Evolutionary conservation across 805 yeast genomes (phyloP), one percentile per base, ranked within the genome.

Genomic region (Cephaloascus albidus): DNA sequence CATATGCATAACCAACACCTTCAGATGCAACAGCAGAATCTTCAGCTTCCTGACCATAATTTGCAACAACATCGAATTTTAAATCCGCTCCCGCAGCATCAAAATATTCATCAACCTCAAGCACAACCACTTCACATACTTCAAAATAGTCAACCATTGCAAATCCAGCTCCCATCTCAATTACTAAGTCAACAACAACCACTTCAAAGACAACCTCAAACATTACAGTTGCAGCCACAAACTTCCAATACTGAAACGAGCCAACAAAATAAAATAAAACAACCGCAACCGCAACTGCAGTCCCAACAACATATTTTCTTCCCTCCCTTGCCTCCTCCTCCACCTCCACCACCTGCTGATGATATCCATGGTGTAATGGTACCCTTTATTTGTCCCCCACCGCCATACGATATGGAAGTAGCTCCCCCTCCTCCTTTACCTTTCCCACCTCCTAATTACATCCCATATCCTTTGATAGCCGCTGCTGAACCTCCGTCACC

Each of bases 381-480:
- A 6, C 72, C 72, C 10, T 65, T 66, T 42, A 61, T 66, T 4
- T 66, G 49, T 43, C 72, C 72, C 2, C 63, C 69, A 10, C 65
- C 70, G 3, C 71, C 71, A 3, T 43, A 54, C 4, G 46, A 64
- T 10, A 45, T 31, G 52, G 62, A 19, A 66, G 12, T 23, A 8
- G 10, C 28, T 8, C n/a, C n/a, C n/a, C 28, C 28, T 8, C 28
- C 70, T 4, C 72, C 72, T 8, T 53, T 66, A 26, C 71, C 72
- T 14, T 66, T 66, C 36, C 71, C 72, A 4, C 72, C 71, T 2
- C 55, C 58, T n/a, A 56, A 61, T 39, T 66, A 55, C 51, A 66
- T 66, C 71, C 69, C 72, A 4, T 65, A 63, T 42, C 69, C 70
- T 1, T 45, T 66, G 27, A 41, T 55, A n/a, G 54, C 69, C 2